Conservation (phyloP, 139 green algal species). For the Micractinium sp. region DNA sequence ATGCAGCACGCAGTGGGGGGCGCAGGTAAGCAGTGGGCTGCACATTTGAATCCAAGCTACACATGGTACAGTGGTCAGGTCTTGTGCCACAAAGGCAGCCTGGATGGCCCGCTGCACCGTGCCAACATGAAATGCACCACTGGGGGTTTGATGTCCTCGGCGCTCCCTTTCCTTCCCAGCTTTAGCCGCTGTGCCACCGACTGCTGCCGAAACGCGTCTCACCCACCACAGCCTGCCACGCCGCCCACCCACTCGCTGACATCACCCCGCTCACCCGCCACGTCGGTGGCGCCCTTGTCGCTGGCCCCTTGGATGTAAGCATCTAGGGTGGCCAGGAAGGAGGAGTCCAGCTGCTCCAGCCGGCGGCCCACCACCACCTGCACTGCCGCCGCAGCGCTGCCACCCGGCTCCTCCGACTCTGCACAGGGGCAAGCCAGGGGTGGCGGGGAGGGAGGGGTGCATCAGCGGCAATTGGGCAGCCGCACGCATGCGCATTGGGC, state of each 20-base stretch:
- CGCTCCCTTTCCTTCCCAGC: too few species aligned
- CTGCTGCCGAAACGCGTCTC: neutral
- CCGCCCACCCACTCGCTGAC: neutral
- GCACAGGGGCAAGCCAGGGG: neutral
- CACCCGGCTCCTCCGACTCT: neutral
- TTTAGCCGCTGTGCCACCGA: too few species aligned
- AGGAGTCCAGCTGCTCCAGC: constrained; percentile 5
- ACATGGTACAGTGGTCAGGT: neutral
- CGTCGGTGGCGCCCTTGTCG: neutral
- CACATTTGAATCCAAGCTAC: too few species aligned
- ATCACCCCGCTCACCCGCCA: neutral
- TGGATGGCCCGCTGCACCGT: neutral
- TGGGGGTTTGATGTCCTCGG: too few species aligned
- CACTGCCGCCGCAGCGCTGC: neutral
- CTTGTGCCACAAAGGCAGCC: neutral
- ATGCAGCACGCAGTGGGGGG: neutral
- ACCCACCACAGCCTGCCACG: neutral
- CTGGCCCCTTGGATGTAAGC: neutral
- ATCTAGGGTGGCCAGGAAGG: constrained; percentile 8
- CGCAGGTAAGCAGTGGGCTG: too few species aligned
- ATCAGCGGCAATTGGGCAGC: neutral
- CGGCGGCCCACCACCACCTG: neutral
- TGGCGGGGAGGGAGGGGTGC: neutral
- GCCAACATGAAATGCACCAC: too few species aligned
- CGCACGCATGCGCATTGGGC: too few species aligned